Evolutionary conservation across 768 basidiomycete genomes (phyloP).

Genomic region (Holtermannia corniformis): DNA sequence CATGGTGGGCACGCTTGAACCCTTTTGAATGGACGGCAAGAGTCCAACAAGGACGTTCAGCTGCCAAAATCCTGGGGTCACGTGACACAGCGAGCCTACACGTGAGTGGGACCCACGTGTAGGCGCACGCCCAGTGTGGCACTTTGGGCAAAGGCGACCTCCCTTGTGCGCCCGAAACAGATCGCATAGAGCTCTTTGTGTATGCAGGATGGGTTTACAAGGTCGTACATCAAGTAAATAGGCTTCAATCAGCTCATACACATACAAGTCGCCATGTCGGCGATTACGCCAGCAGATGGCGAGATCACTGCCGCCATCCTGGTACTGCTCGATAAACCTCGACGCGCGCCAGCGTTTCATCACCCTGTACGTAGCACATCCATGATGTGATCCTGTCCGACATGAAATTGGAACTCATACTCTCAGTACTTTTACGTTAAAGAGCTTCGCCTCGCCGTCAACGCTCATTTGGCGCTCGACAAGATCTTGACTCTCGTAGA

Average conservation of each 20-base stretch:
- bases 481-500: background rate
- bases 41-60: background rate
- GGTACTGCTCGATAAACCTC: background rate
- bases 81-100: background rate
- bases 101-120: too few species aligned
- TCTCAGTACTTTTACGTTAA: background rate
- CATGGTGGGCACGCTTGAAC: slow-evolving; percentile 1
- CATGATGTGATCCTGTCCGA: too few species aligned
- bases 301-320: background rate
- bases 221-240: too few species aligned
- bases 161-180: background rate
- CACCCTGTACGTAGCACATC: background rate
- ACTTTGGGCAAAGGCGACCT: too few species aligned
- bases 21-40: background rate
- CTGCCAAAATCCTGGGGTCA: background rate
- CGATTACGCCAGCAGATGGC: too few species aligned
- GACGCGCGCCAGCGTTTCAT: background rate
- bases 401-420: background rate
- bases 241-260: too few species aligned
- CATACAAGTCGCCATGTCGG: too few species aligned
- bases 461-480: background rate
- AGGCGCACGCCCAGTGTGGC: too few species aligned
- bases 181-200: too few species aligned
- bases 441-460: background rate
- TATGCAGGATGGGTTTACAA: too few species aligned